These are phyloP conservation scores for Coemansia sp. DNA, from an alignment of 192 early-diverging fungal species.

Conservation along the genomic window DNA sequence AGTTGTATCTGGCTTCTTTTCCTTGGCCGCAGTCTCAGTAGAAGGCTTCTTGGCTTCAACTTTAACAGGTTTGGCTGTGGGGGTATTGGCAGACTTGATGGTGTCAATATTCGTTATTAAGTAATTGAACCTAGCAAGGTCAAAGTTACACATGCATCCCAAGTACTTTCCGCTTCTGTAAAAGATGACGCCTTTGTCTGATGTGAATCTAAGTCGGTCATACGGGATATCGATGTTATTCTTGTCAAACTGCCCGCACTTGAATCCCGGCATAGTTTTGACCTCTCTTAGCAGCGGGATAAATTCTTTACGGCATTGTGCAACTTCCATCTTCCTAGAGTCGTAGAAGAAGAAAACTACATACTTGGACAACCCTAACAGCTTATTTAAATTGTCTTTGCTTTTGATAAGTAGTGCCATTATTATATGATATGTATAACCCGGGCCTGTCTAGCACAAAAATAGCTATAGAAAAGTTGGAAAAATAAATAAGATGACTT, in stretches of 20 bases:
- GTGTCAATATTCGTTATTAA: background rate
- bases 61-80: too few relatives aligned
- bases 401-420: conserved; percentile 4
- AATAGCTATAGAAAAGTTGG: too few relatives aligned
- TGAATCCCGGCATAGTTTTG: background rate
- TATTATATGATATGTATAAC: background rate
- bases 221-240: background rate
- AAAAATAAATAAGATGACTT: too few relatives aligned
- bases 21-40: too few relatives aligned
- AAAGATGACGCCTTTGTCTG: conserved; percentile 8
- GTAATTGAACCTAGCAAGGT: background rate
- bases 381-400: background rate
- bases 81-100: too few relatives aligned
- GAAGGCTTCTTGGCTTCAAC: too few relatives aligned
- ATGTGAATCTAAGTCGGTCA: background rate
- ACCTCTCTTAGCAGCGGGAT: background rate
- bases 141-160: conserved; percentile 9
- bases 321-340: background rate
- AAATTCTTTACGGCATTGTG: background rate
- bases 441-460: background rate
- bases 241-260: background rate
- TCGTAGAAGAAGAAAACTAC: background rate
- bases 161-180: background rate
- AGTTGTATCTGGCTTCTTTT: too few relatives aligned
- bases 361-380: background rate